phyloP scores from a whole-genome alignment of 2,329 filamentous ascomycete genomes.

The Cladosporium sp. region DNA sequence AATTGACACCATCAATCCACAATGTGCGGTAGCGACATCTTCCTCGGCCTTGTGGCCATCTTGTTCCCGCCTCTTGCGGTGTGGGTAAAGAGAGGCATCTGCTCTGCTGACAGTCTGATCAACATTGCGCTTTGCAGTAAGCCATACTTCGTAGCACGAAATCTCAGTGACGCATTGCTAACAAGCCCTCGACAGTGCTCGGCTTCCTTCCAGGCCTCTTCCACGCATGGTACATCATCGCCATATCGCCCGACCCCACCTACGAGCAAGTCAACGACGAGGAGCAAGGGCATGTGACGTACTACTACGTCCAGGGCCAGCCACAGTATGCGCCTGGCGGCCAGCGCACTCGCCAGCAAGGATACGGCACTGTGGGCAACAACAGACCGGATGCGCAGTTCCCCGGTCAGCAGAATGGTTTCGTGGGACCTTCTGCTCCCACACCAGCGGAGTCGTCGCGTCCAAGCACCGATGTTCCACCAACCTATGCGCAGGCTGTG shows the following conservation, averaged over 20 bases:
- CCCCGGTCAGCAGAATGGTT: conserved; percentile 42
- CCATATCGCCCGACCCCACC: conserved; percentile 74
- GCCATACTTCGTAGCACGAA: neutral
- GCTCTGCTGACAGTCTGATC: conserved; percentile 87
- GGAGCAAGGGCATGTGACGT: conserved; percentile 62
- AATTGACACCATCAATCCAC: conserved; percentile 23
- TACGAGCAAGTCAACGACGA: conserved; percentile 65
- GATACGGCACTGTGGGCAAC: conserved; percentile 45
- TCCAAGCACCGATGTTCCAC: conserved; percentile 58
- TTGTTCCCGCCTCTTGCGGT: conserved; percentile 65
- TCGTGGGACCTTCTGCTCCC: conserved; percentile 32
- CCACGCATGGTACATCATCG: conserved; percentile 98
- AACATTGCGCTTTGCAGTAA: conserved; percentile 80
- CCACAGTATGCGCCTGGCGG: conserved; percentile 30
- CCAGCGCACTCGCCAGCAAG: conserved; percentile 22
- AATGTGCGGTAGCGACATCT: conserved; percentile 63
- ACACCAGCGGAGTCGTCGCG: conserved; percentile 45
- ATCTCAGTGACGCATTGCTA: neutral
- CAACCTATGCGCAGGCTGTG: conserved; percentile 87
- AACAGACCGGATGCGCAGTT: conserved; percentile 43
- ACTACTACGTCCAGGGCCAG: conserved; percentile 64
- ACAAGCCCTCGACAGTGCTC: conserved; percentile 29
- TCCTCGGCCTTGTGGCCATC: conserved; percentile 60
- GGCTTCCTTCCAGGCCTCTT: conserved; percentile 75
- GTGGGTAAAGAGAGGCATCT: conserved; percentile 95